These are phyloP conservation scores for Malassezia brasiliensis DNA, from an alignment of 1,284 basidiomycete species.

Conservation along the genomic window DNA sequence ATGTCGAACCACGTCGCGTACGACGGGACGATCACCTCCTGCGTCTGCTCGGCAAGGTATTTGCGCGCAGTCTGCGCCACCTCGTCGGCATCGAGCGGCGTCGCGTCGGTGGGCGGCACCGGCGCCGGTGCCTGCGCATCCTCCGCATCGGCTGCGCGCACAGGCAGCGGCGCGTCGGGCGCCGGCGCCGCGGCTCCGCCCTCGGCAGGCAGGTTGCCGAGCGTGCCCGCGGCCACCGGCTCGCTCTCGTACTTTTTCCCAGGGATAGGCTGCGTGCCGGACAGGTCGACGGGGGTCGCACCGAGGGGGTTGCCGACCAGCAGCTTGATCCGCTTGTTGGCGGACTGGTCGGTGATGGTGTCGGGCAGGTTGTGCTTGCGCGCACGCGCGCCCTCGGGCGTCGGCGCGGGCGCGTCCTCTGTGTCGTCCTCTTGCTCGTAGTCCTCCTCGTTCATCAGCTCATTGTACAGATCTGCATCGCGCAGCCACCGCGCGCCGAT, in stretches of 20 bases:
- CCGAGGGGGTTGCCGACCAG: constrained; percentile 39
- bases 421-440: constrained; percentile 38
- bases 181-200: constrained; percentile 17
- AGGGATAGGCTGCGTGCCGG: constrained; percentile 38
- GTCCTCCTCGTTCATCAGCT: constrained; percentile 48
- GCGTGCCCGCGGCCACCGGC: constrained; percentile 30
- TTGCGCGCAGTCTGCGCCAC: constrained; percentile 73
- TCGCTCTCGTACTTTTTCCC: constrained; percentile 47
- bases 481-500: constrained; percentile 39
- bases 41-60: constrained; percentile 92
- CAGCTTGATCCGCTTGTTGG: constrained; percentile 43
- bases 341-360: constrained; percentile 32
- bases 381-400: constrained; percentile 13
- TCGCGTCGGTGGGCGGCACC: constrained; percentile 56
- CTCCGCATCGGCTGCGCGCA: constrained; percentile 25
- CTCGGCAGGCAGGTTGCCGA: constrained; percentile 41
- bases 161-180: constrained; percentile 20
- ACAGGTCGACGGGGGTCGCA: constrained; percentile 40
- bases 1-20: constrained; percentile 98
- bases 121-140: constrained; percentile 24
- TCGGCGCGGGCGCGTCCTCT: constrained; percentile 5
- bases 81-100: constrained; percentile 53
- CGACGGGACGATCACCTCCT: constrained; percentile 83
- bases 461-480: constrained; percentile 42
- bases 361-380: constrained; percentile 44